Conservation (phyloP, 2,329 filamentous ascomycete genomes). For the Diaporthe aspalathi region DNA sequence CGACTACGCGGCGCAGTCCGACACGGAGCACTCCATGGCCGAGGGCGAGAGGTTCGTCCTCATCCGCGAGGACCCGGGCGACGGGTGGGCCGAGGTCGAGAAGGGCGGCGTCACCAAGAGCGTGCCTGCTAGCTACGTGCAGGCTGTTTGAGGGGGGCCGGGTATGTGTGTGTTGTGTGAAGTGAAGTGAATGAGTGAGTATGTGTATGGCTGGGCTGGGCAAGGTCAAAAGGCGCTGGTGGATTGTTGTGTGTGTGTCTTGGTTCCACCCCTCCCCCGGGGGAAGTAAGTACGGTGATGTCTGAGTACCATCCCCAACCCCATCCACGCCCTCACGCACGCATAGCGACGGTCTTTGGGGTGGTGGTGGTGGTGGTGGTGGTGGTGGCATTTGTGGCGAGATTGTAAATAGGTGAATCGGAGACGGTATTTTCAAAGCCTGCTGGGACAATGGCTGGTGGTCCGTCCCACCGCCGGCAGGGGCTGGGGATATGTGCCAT, state of each 20-base stretch:
- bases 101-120: constrained; percentile 87
- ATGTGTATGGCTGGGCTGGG: no score
- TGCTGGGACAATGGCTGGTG: background rate
- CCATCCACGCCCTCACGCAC: no score
- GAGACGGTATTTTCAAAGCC: constrained; percentile 7
- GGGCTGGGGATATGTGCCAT: background rate
- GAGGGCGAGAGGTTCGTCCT: constrained; percentile 95
- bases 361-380: background rate
- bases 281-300: no score
- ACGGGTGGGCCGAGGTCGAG: constrained; percentile 98
- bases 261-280: no score
- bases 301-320: background rate
- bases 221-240: background rate
- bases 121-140: constrained; percentile 94
- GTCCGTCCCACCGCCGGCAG: background rate
- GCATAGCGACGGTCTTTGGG: background rate
- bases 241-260: background rate
- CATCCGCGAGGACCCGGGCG: constrained; percentile 86
- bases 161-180: no score
- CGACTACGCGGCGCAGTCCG: constrained; percentile 87
- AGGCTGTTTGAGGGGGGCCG: constrained; percentile 71
- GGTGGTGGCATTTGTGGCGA: background rate
- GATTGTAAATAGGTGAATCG: constrained; percentile 29
- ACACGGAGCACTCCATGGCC: constrained; percentile 87
- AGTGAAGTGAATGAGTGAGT: no score